These are phyloP conservation scores for Dryadomyces sulphureus DNA, from an alignment of 2,329 filamentous ascomycete genomes.

Conservation along the genomic window DNA sequence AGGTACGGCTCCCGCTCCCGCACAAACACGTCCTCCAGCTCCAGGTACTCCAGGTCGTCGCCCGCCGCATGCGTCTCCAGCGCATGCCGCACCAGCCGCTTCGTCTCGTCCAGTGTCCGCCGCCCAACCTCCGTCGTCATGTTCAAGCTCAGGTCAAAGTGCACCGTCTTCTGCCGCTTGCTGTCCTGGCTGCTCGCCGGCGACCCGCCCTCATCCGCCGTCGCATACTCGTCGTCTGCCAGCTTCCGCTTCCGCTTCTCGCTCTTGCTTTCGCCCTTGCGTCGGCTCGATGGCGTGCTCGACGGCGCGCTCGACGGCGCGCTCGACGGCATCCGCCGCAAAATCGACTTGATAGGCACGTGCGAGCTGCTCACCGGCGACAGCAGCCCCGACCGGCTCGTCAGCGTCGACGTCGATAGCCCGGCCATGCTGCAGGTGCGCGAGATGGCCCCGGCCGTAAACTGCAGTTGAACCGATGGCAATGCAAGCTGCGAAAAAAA, in stretches of 20 bases:
- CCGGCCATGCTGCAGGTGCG: neutral
- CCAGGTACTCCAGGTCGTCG: conserved; percentile 16
- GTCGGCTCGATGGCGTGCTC: neutral
- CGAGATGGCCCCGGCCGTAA: too few relatives aligned
- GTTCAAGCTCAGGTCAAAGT: conserved; percentile 44
- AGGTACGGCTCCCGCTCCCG: conserved; percentile 28
- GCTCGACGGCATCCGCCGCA: conserved; percentile 2
- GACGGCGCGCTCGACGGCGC: neutral
- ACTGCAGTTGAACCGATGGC: too few relatives aligned
- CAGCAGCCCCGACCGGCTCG: neutral
- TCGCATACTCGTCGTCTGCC: conserved; percentile 19
- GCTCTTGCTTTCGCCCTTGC: neutral
- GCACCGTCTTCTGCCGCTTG: conserved; percentile 39
- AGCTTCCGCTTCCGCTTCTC: conserved; percentile 4
- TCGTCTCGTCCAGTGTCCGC: conserved; percentile 38
- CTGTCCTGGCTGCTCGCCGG: neutral
- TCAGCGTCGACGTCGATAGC: neutral
- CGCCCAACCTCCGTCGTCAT: conserved; percentile 34
- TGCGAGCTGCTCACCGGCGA: neutral
- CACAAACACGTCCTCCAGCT: conserved; percentile 25
- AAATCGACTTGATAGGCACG: conserved; percentile 9
- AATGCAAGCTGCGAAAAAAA: too few relatives aligned
- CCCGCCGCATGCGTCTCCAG: conserved; percentile 42
- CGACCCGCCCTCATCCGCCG: conserved; percentile 7
- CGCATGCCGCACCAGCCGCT: conserved; percentile 37